Percentiles rank a stretch among this genome's conserved stretches.
Evolutionary conservation across 2,329 filamentous ascomycete species (phyloP).

Genomic region (Gremmenia infestans): DNA sequence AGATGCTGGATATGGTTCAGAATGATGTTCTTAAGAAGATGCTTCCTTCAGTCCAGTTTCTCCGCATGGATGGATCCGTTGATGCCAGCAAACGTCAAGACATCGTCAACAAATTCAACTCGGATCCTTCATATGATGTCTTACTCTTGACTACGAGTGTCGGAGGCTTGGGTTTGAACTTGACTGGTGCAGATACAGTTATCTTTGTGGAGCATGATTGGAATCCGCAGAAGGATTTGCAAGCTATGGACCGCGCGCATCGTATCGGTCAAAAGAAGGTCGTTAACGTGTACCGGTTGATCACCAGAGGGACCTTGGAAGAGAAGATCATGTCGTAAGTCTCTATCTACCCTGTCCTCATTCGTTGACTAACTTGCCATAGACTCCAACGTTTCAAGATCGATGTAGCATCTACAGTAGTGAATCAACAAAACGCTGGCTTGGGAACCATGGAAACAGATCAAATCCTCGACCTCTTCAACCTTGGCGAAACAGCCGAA

Average conservation of each 20-base stretch:
- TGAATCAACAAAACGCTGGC: constrained; percentile 97
- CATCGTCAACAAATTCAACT: constrained; percentile 98
- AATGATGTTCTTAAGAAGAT: constrained; percentile 85
- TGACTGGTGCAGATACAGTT: constrained; percentile 95
- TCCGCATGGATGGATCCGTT: constrained; percentile 90
- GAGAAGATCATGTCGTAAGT: constrained; percentile 89
- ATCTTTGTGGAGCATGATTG: constrained; percentile 99
- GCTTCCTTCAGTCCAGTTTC: constrained; percentile 86
- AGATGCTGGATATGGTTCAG: constrained; percentile 99
- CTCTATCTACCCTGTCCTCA: constrained; percentile 13
- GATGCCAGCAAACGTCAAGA: constrained; percentile 92
- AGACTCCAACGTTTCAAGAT: constrained; percentile 99
- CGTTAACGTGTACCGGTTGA: constrained; percentile 95
- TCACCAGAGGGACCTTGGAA: constrained; percentile 91
- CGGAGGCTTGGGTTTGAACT: constrained; percentile 86
- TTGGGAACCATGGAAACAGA: constrained; percentile 93
- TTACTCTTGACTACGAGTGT: constrained; percentile 91
- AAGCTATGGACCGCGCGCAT: constrained; percentile 98
- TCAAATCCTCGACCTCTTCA: constrained; percentile 96
- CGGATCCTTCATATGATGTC: constrained; percentile 93
- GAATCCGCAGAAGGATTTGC: constrained; percentile 98
- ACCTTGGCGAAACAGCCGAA: constrained; percentile 72
- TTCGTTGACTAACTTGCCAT: constrained; percentile 9
- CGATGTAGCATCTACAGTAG: constrained; percentile 94
- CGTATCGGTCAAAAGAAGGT: constrained; percentile 99